These are phyloP conservation scores for Rhizopus delemar DNA, from an alignment of 371 early-diverging fungal genomes.

Conservation along the genomic window DNA sequence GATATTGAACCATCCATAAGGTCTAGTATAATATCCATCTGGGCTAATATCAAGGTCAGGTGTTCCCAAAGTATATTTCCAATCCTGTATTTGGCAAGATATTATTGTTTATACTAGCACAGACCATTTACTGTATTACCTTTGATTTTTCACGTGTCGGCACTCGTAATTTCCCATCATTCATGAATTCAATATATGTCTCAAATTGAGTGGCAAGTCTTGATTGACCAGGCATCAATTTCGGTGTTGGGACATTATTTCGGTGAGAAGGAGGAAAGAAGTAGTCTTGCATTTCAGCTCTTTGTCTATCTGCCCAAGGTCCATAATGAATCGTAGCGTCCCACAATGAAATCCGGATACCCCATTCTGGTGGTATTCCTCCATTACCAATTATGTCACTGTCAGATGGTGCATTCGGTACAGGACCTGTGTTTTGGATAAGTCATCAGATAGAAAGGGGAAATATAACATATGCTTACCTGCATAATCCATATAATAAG, in stretches of 20 bases:
- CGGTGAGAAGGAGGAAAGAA: slow-evolving; percentile 78
- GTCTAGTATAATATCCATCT: slow-evolving; percentile 56
- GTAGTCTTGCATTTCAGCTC: slow-evolving; percentile 67
- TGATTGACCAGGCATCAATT: slow-evolving; percentile 56
- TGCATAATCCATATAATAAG: slow-evolving; percentile 72
- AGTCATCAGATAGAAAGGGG: not conserved
- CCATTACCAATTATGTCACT: slow-evolving; percentile 55
- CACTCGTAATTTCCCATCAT: slow-evolving; percentile 62
- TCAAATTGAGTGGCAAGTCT: slow-evolving; percentile 63
- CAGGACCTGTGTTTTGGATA: slow-evolving; percentile 42
- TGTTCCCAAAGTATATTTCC: slow-evolving; percentile 54
- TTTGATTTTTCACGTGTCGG: slow-evolving; percentile 80
- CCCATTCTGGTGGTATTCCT: slow-evolving; percentile 75
- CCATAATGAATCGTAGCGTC: slow-evolving; percentile 77
- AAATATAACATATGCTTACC: slow-evolving; percentile 40
- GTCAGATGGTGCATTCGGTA: slow-evolving; percentile 35
- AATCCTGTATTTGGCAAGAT: slow-evolving; percentile 54
- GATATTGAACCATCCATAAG: slow-evolving; percentile 81
- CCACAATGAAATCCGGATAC: slow-evolving; percentile 60
- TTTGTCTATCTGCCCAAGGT: slow-evolving; percentile 88
- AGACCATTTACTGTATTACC: slow-evolving; percentile 34
- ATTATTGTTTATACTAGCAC: not conserved
- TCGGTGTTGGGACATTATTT: slow-evolving; percentile 47
- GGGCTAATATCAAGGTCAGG: slow-evolving; percentile 42
- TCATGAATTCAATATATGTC: slow-evolving; percentile 67